A percentile compares a stretch with the other conserved stretches of the same genome.
Conservation (phyloP, 352 stramenopile species). For the Nothophytophthora sp. region DNA sequence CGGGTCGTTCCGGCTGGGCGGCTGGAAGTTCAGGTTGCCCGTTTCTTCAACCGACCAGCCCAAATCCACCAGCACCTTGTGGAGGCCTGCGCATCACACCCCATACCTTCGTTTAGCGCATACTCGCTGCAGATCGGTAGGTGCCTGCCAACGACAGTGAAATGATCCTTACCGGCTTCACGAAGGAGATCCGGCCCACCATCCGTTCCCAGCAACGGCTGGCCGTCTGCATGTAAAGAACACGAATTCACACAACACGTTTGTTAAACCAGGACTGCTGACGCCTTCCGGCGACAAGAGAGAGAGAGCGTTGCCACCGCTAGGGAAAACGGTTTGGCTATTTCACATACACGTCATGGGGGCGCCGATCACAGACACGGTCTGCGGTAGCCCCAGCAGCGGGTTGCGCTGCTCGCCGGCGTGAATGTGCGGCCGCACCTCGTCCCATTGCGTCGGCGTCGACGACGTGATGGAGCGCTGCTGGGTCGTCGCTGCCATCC, state of each 20-base stretch:
- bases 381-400: conserved; percentile 58
- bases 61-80: conserved; percentile 77
- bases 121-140: too few relatives aligned
- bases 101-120: too few relatives aligned
- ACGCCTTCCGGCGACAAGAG: neutral
- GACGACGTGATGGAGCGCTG: conserved; percentile 61
- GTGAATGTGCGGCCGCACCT: conserved; percentile 71
- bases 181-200: conserved; percentile 71
- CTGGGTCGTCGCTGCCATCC: neutral
- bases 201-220: conserved; percentile 82
- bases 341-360: conserved; percentile 79
- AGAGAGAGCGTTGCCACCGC: neutral
- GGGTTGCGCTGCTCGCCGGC: conserved; percentile 52
- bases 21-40: conserved; percentile 72
- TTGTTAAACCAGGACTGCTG: too few relatives aligned
- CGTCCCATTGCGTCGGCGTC: conserved; percentile 44
- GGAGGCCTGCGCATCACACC: conserved; percentile 61
- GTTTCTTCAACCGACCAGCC: conserved; percentile 88
- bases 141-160: too few relatives aligned
- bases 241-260: too few relatives aligned
- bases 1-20: conserved; percentile 53
- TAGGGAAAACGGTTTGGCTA: neutral
- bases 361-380: conserved; percentile 81
- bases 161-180: too few relatives aligned
- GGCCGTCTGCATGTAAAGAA: conserved; percentile 76